Percentiles rank a stretch among this genome's conserved stretches.
Conservation (phyloP, 164 flowering plant genomes). For the Echeveria elegans region DNA sequence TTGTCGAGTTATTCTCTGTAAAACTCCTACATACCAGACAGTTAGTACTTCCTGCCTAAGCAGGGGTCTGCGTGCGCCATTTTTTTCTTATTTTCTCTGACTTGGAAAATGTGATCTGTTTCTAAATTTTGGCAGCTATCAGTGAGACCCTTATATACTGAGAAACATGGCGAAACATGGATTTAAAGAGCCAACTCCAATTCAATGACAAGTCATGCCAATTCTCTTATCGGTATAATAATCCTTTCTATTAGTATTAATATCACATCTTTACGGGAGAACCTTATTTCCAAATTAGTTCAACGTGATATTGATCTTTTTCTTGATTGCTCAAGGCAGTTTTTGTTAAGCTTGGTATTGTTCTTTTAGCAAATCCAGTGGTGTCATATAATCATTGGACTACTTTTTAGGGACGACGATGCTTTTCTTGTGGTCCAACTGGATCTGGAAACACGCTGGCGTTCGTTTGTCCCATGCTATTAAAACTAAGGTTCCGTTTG, state of each 20-base stretch:
- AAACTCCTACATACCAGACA: too few species aligned
- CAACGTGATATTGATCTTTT: not conserved
- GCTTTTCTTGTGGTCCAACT: constrained; percentile 98
- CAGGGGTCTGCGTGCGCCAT: too few species aligned
- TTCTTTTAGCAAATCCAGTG: not conserved
- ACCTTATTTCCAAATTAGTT: not conserved
- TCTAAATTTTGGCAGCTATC: constrained; percentile 41
- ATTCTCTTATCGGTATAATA: constrained; percentile 83
- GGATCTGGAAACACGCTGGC: constrained; percentile 98
- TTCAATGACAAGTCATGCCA: constrained; percentile 99
- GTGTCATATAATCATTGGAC: not conserved
- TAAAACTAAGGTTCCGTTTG: constrained; percentile 92
- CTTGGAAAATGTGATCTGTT: not conserved
- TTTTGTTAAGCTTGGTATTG: not conserved
- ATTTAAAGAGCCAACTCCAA: constrained; percentile 90
- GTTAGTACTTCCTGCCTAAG: too few species aligned
- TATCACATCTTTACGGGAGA: not conserved
- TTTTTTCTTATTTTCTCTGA: not conserved
- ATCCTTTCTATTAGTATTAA: constrained; percentile 12
- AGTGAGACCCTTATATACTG: constrained; percentile 47
- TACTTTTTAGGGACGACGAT: constrained; percentile 66
- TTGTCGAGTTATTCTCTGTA: too few species aligned
- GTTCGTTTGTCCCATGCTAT: constrained; percentile 76
- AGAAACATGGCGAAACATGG: constrained; percentile 66
- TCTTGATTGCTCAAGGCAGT: not conserved